These are phyloP conservation scores for Dendrobium catenatum DNA, from an alignment of 106 monocot genomes.

Conservation along the genomic window DNA sequence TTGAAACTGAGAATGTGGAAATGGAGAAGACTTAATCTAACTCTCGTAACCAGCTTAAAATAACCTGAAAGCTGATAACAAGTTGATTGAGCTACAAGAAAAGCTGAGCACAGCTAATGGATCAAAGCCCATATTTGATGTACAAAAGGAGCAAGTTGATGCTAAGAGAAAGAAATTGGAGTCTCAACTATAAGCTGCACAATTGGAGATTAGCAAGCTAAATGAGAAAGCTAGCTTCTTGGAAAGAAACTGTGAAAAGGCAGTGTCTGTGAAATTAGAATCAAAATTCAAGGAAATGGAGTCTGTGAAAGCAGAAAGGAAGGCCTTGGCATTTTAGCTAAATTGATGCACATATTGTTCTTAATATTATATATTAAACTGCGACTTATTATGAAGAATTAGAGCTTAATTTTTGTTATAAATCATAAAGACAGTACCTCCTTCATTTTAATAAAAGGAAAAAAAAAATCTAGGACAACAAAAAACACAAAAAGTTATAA, in stretches of 20 bases:
- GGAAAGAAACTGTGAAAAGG: too few relatives aligned
- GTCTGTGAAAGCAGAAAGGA: constrained; percentile 16
- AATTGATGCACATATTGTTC: too few relatives aligned
- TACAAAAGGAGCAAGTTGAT: constrained; percentile 1
- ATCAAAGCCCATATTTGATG: constrained; percentile 13
- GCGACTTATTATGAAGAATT: too few relatives aligned
- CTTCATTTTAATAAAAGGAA: too few relatives aligned
- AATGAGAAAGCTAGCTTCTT: not conserved
- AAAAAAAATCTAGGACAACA: too few relatives aligned
- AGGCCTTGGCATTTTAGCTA: constrained; percentile 20
- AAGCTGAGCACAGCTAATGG: constrained; percentile 15
- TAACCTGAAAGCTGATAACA: constrained; percentile 10
- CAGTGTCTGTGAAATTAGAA: too few relatives aligned
- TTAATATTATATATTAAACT: too few relatives aligned
- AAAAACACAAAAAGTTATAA: too few relatives aligned
- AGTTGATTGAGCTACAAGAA: constrained; percentile 18
- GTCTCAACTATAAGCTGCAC: constrained; percentile 32
- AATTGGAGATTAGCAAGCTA: constrained; percentile 19
- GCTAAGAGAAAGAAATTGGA: constrained; percentile 23
- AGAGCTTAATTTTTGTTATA: too few relatives aligned
- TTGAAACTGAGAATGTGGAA: constrained; percentile 22
- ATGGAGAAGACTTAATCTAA: constrained; percentile 22
- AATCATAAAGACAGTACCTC: too few relatives aligned
- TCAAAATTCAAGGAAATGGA: constrained; percentile 17
- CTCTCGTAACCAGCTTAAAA: constrained; percentile 18